Conservation (phyloP, 345 rosid genomes). For the Populus deltoides region DNA sequence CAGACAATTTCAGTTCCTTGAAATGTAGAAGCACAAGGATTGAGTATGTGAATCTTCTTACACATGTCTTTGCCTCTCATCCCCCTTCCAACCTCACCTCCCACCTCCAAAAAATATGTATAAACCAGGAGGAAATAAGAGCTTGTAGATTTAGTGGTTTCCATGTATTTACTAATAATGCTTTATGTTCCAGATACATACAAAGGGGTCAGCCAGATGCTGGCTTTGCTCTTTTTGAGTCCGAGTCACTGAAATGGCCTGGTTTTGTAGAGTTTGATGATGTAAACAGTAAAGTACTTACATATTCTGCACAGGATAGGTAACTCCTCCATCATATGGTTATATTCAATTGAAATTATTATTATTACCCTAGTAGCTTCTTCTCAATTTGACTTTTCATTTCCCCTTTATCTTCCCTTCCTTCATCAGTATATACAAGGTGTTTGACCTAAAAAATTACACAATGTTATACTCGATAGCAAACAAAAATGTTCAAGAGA, state of each 20-base stretch:
- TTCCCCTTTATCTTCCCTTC: background rate
- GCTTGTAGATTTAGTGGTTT: background rate
- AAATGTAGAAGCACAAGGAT: conserved; percentile 68
- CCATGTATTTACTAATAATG: background rate
- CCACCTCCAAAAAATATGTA: background rate
- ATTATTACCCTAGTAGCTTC: background rate
- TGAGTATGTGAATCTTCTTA: conserved; percentile 36
- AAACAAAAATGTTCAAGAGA: conserved; percentile 49
- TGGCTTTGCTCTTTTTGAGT: conserved; percentile 80
- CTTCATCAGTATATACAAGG: conserved; percentile 53
- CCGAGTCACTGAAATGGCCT: conserved; percentile 87
- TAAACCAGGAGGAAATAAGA: background rate
- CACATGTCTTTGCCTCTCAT: background rate
- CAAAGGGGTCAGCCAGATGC: conserved; percentile 65
- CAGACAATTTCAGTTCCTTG: conserved; percentile 60
- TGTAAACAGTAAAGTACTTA: conserved; percentile 82
- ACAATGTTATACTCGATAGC: conserved; percentile 56
- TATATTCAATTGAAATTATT: background rate
- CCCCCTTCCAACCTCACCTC: background rate
- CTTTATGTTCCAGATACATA: conserved; percentile 52
- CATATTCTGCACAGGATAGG: conserved; percentile 84
- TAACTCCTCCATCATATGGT: conserved; percentile 10
- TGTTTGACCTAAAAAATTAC: conserved; percentile 55
- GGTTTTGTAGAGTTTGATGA: conserved; percentile 92
- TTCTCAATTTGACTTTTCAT: background rate